Evolutionary conservation across 495 filamentous ascomycete genomes (phyloP).

Genomic region (Aspergillus olivimuriae): DNA sequence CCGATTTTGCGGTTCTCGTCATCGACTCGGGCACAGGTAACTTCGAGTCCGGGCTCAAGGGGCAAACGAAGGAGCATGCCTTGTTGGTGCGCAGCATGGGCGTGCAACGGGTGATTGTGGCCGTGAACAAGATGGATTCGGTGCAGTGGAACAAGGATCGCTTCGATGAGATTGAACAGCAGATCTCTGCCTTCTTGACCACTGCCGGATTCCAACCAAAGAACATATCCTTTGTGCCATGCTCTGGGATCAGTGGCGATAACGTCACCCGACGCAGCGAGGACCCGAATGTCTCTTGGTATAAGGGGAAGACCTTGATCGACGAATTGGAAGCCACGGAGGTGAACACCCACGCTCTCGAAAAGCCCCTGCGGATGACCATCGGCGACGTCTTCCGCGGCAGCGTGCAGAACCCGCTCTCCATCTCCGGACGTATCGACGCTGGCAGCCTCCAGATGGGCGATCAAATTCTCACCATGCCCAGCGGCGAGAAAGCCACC

Average conservation of each 20-base stretch:
- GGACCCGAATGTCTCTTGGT: constrained; percentile 63
- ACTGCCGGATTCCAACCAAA: constrained; percentile 72
- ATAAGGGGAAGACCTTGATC: constrained; percentile 69
- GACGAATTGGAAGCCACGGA: constrained; percentile 78
- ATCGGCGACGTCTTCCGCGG: constrained; percentile 80
- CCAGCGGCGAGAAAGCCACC: constrained; percentile 68
- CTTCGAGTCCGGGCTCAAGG: constrained; percentile 88
- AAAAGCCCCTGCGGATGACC: constrained; percentile 78
- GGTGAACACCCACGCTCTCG: constrained; percentile 60
- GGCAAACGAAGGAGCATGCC: constrained; percentile 92
- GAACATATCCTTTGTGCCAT: constrained; percentile 80
- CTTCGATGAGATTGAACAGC: constrained; percentile 79
- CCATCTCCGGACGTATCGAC: constrained; percentile 81
- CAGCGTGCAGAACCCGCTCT: constrained; percentile 63
- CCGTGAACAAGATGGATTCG: constrained; percentile 90
- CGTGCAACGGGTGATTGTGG: constrained; percentile 78
- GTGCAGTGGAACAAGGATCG: constrained; percentile 72
- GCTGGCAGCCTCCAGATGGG: constrained; percentile 77
- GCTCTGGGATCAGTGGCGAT: constrained; percentile 80
- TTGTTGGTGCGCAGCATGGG: constrained; percentile 88
- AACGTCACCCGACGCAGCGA: constrained; percentile 64
- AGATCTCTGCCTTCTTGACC: constrained; percentile 74
- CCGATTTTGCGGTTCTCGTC: constrained; percentile 92
- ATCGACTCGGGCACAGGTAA: constrained; percentile 83
- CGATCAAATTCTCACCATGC: constrained; percentile 72